A percentile compares a stretch with the other conserved stretches of the same genome.
Evolutionary conservation across 2,329 filamentous ascomycete genomes (phyloP).

Genomic region (Fusarium sp.): DNA sequence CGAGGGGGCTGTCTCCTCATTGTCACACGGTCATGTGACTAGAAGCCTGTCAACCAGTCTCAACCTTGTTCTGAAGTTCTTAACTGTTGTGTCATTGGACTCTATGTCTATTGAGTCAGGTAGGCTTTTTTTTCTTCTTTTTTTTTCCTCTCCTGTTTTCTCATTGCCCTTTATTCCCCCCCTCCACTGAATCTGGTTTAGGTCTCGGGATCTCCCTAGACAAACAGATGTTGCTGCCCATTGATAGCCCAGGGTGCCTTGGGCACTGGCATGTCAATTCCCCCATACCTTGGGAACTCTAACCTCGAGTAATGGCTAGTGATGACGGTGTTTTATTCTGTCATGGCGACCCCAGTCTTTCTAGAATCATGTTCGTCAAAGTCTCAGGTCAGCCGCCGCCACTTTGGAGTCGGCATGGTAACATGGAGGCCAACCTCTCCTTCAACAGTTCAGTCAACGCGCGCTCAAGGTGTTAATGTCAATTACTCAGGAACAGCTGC

Average conservation of each 20-base stretch:
- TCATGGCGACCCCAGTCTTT: neutral
- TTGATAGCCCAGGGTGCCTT: neutral
- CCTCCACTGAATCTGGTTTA: neutral
- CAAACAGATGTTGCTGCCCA: neutral
- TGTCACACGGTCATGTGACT: conserved; percentile 28
- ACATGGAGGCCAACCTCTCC: neutral
- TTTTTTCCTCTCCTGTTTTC: neutral
- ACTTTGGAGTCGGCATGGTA: neutral
- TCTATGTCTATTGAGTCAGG: neutral
- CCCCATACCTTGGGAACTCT: neutral
- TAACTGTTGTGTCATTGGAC: neutral
- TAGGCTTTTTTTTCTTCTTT: neutral
- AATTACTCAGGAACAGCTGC: neutral
- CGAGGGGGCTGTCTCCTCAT: conserved; percentile 1
- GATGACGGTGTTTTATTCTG: neutral
- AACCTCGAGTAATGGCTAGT: neutral
- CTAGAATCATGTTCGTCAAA: neutral
- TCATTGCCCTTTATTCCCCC: neutral
- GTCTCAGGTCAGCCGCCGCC: neutral
- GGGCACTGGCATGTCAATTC: neutral
- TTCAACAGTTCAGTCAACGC: neutral
- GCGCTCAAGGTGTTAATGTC: neutral
- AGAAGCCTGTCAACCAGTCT: neutral
- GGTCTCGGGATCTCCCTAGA: neutral
- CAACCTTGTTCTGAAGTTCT: neutral